phyloP scores from a whole-genome alignment of 148 eudicot genomes.

The Rhododendron molle region DNA sequence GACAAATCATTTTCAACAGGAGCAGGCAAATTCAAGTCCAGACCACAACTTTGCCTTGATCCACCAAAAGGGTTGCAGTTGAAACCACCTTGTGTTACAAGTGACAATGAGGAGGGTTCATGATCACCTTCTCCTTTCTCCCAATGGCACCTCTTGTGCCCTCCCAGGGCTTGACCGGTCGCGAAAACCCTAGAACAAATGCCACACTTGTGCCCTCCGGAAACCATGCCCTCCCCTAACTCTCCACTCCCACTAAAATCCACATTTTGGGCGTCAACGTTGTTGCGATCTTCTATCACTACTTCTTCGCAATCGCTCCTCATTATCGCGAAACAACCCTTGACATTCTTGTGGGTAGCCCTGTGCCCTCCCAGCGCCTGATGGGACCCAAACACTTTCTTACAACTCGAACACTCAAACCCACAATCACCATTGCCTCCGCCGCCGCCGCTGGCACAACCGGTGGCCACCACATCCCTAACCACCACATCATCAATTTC shows the following conservation, averaged over 20 bases:
- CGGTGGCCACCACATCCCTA: background rate
- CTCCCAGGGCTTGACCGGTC: conserved; percentile 80
- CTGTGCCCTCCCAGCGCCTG: conserved; percentile 94
- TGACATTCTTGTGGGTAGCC: conserved; percentile 86
- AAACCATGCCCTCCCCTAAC: background rate
- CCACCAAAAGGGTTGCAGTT: conserved; percentile 7
- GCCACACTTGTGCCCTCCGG: conserved; percentile 52
- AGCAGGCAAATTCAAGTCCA: conserved; percentile 53
- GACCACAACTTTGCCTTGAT: conserved; percentile 6
- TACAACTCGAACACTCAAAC: conserved; percentile 78
- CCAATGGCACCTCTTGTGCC: conserved; percentile 81
- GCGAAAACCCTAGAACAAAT: conserved; percentile 64
- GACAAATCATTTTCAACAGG: conserved; percentile 23
- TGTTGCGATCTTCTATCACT: background rate
- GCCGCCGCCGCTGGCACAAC: background rate
- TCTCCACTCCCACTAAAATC: background rate
- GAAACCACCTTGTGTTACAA: conserved; percentile 7
- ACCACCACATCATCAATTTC: conserved; percentile 1
- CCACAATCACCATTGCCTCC: background rate
- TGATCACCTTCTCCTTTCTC: conserved; percentile 34
- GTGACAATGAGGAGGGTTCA: background rate
- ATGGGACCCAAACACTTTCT: conserved; percentile 77
- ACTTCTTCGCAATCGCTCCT: conserved; percentile 12
- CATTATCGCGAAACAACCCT: conserved; percentile 66
- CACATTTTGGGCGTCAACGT: background rate